Base-by-base conservation (phyloP, 257 asterid genomes). In the Capsicum chinense region DNA sequence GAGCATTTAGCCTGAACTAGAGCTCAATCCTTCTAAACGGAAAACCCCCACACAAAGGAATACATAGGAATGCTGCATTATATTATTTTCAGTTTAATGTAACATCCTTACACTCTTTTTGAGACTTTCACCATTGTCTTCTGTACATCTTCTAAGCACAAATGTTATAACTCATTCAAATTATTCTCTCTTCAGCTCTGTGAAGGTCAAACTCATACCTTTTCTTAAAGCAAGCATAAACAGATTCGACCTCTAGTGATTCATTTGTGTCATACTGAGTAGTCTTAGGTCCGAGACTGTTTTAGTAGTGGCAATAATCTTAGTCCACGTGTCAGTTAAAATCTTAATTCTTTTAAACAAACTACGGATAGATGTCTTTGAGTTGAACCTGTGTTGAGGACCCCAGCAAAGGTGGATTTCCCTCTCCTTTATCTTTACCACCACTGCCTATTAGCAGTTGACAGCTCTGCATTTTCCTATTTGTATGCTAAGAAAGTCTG, bases 31-130 rank as follows among this genome's bases (percentile, higher is more conserved):
- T 68, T 68, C 76, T 7, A 15, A 14, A 15, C 2, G 21, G 26
- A 15, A 15, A 68, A 39, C 8, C 39, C 5, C 5, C 44, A 5
- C 3, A 39, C 37, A 33, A 26, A 3, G 26, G 54, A 68, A 62
- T 62, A 13, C 11, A 63, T 63, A 63, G 42, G 16, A 63, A 35
- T 11, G 15, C 5, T 26, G 70, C 42, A 5, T 63, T 63, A 1
- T 26, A 63, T 11, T 63, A 21, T 63, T 62, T 60, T 21, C 16
- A 63, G 42, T 26, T 63, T 63, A 17, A 26, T 63, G 70, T 63
- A 39, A 63, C 70, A 63, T 63, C 70, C 42, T 63, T 63, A 63
- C 7, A 63, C 44, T 63, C 70, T 63, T 63, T 60, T 63, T 44
- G 2, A 42, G 10, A 26, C 70, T 63, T 63, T 63, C 70, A 10